Percentiles rank a stretch among this genome's conserved stretches.
These are phyloP conservation scores for Tricholoma sp. DNA, from an alignment of 768 basidiomycete species.

Conservation along the genomic window DNA sequence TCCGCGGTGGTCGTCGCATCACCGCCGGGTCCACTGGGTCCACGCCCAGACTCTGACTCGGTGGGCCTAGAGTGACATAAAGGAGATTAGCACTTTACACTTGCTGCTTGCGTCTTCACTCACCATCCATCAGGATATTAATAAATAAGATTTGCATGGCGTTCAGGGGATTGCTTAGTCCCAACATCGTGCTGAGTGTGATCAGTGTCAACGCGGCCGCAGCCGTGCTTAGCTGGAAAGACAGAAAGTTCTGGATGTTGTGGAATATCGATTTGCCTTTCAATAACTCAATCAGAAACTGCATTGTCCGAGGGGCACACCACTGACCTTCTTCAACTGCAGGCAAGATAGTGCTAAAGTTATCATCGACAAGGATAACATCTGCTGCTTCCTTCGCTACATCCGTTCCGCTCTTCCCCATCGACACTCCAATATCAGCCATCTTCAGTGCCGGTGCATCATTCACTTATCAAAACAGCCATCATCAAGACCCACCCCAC, in stretches of 20 bases:
- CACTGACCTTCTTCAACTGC: slow-evolving; percentile 84
- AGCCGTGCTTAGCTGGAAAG: slow-evolving; percentile 97
- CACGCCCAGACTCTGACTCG: slow-evolving; percentile 92
- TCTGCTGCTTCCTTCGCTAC: slow-evolving; percentile 98
- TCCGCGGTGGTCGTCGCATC: slow-evolving; percentile 90
- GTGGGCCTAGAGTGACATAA: slow-evolving; percentile 56
- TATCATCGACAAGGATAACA: slow-evolving; percentile 95
- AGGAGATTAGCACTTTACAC: slow-evolving; percentile 2
- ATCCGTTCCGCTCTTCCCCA: slow-evolving; percentile 98
- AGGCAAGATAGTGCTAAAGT: slow-evolving; percentile 91
- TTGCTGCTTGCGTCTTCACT: neutral
- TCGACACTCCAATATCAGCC: slow-evolving; percentile 97
- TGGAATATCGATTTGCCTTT: slow-evolving; percentile 95
- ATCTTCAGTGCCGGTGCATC: slow-evolving; percentile 96
- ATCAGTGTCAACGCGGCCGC: slow-evolving; percentile 94
- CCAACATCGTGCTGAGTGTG: slow-evolving; percentile 87
- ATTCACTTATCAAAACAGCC: slow-evolving; percentile 51
- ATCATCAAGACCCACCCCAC: slow-evolving; percentile 3
- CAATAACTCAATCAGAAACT: neutral
- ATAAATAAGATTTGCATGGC: slow-evolving; percentile 99
- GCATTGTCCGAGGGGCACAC: slow-evolving; percentile 7
- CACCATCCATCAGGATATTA: slow-evolving; percentile 98
- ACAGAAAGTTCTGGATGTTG: slow-evolving; percentile 97
- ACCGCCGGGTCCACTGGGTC: slow-evolving; percentile 93
- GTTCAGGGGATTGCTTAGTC: slow-evolving; percentile 88